Percentiles rank a stretch among this genome's conserved stretches.
phyloP scores from a whole-genome alignment of 805 yeast species.

The Starmerella gropengiesseri region DNA sequence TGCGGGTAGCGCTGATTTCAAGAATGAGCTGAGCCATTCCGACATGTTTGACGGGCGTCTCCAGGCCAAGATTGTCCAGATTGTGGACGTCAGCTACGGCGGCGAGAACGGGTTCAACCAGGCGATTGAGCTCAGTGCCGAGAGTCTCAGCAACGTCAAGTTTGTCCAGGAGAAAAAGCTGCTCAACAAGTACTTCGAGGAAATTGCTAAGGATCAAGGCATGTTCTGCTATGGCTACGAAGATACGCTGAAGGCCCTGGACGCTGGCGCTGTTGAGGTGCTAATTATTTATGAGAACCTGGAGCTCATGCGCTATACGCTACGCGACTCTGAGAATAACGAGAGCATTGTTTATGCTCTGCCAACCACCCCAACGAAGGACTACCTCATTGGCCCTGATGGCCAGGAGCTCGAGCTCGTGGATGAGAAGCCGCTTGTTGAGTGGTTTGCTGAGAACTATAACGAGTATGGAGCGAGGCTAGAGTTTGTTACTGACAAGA shows the following conservation, averaged over 20 bases:
- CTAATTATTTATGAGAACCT: constrained; percentile 88
- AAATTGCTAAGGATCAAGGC: constrained; percentile 94
- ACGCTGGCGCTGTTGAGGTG: constrained; percentile 89
- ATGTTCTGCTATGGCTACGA: constrained; percentile 96
- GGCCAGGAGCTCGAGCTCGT: constrained; percentile 88
- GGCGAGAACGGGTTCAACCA: constrained; percentile 99
- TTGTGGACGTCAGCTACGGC: constrained; percentile 96
- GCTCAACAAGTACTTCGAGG: constrained; percentile 85
- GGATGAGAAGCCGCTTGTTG: constrained; percentile 75
- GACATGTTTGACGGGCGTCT: constrained; percentile 89
- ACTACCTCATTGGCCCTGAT: constrained; percentile 71
- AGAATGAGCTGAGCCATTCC: constrained; percentile 82
- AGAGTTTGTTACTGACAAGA: constrained; percentile 93
- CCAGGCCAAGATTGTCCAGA: constrained; percentile 72
- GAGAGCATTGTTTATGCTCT: constrained; percentile 61
- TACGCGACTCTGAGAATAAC: constrained; percentile 72
- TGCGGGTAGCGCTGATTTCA: constrained; percentile 99
- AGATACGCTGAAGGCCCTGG: constrained; percentile 92
- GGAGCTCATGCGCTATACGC: constrained; percentile 70
- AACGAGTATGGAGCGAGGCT: constrained; percentile 86
- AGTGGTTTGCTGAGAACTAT: constrained; percentile 97
- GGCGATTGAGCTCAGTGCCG: constrained; percentile 96
- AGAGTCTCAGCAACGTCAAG: constrained; percentile 91
- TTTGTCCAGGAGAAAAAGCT: constrained; percentile 97
- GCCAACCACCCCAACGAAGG: constrained; percentile 64